Evolutionary conservation across 177 flowering plant species (phyloP).

Genomic region (Vitis hybrid): DNA sequence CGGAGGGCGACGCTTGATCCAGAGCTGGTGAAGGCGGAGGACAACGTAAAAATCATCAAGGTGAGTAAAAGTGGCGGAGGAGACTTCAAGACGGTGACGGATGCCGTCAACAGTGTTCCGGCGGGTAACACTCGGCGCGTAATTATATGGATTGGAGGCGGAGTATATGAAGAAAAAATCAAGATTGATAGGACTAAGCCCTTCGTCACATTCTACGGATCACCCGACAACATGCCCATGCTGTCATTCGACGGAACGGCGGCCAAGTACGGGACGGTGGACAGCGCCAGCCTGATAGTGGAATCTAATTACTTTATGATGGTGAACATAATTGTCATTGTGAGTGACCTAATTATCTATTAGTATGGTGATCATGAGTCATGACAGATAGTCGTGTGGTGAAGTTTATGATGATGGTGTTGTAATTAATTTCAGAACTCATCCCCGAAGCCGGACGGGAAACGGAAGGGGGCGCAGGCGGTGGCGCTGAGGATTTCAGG

Average conservation of each 20-base stretch:
- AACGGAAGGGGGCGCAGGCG: no score
- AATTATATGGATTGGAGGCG: slow-evolving; percentile 10
- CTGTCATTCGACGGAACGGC: slow-evolving; percentile 36
- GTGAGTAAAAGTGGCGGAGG: slow-evolving; percentile 51
- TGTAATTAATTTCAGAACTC: no score
- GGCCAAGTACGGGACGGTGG: slow-evolving; percentile 30
- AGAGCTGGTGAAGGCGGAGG: slow-evolving; percentile 25
- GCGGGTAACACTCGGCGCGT: slow-evolving; percentile 17
- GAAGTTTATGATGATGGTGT: no score
- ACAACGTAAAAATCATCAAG: slow-evolving; percentile 17
- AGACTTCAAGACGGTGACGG: slow-evolving; percentile 43
- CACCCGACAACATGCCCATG: slow-evolving; percentile 25
- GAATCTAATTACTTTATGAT: slow-evolving; percentile 43
- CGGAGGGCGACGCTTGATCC: no score
- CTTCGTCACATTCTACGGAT: slow-evolving; percentile 42
- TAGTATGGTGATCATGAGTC: no score
- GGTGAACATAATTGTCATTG: slow-evolving; percentile 28
- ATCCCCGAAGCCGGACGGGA: no score
- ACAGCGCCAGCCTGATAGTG: slow-evolving; percentile 46
- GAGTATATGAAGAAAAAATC: slow-evolving; percentile 45
- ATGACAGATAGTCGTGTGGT: no score
- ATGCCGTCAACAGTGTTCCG: slow-evolving; percentile 48
- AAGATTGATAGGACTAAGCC: slow-evolving; percentile 32
- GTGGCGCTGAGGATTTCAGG: no score
- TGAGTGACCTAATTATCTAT: no score